Evolutionary conservation across 352 stramenopile genomes (phyloP).

Genomic region (Phytophthora europaea): DNA sequence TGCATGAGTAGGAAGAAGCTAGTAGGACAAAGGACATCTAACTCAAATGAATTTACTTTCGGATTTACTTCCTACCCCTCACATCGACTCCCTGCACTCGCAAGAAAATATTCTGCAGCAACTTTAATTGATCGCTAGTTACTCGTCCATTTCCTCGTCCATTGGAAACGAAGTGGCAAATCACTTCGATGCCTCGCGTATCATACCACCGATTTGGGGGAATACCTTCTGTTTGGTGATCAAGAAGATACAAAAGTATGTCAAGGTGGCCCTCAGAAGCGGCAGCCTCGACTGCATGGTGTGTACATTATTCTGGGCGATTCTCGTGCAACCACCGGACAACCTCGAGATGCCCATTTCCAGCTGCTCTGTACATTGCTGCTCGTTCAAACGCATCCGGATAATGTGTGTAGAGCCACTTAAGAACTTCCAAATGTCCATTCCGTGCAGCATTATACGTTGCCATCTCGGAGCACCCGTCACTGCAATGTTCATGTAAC

Average conservation of each 20-base stretch:
- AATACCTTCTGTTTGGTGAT: not conserved
- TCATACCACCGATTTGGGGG: not conserved
- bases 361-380: not conserved
- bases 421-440: not conserved
- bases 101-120: not conserved
- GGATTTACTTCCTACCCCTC: no score
- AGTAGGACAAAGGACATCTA: no score
- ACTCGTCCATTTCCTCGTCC: no score
- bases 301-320: not conserved
- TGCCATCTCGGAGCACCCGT: not conserved
- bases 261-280: not conserved
- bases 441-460: not conserved
- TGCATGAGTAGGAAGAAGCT: no score
- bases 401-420: not conserved
- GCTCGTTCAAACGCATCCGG: not conserved
- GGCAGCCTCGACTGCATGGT: not conserved
- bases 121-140: not conserved
- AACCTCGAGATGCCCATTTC: not conserved
- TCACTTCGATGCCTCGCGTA: not conserved
- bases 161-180: not conserved
- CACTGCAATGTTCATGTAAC: conserved; percentile 1
- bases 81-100: no score
- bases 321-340: not conserved
- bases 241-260: not conserved
- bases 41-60: no score